Percentiles rank a stretch among this genome's conserved stretches.
Conservation (phyloP, 306 rosid species). For the Quercus robur region DNA sequence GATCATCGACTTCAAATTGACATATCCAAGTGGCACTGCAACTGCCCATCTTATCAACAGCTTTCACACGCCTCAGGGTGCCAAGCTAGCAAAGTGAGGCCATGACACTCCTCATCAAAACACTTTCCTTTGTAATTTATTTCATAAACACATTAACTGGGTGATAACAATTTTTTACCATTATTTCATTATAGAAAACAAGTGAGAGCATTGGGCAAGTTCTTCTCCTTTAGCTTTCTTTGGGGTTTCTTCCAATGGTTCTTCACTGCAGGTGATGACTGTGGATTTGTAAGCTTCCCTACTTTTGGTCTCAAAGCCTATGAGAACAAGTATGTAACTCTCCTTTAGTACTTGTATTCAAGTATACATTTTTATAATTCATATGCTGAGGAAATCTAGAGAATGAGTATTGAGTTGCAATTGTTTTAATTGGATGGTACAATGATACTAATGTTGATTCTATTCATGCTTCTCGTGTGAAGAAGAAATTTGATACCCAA, state of each 20-base stretch:
- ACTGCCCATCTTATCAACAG: conserved; percentile 55
- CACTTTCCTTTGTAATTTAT: not conserved
- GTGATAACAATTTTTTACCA: conserved; percentile 1
- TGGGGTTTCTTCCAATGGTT: conserved; percentile 62
- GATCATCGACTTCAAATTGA: conserved; percentile 46
- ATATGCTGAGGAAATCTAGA: too few species aligned
- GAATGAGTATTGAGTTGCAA: too few species aligned
- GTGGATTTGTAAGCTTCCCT: conserved; percentile 50
- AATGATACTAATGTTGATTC: not conserved
- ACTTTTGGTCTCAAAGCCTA: conserved; percentile 50
- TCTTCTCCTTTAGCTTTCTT: conserved; percentile 42
- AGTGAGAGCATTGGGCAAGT: conserved; percentile 44
- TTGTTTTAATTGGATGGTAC: not conserved
- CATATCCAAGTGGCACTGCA: conserved; percentile 61
- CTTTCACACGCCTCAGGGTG: conserved; percentile 53
- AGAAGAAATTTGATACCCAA: not conserved
- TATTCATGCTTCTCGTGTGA: not conserved
- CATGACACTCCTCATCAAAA: not conserved
- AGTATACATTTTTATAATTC: too few species aligned
- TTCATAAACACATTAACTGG: not conserved
- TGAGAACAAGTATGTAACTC: conserved; percentile 18
- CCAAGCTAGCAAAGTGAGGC: conserved; percentile 47
- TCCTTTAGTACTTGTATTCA: not conserved
- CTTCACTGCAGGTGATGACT: conserved; percentile 45
- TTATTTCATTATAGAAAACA: conserved; percentile 33